Evolutionary conservation across 768 basidiomycete species (phyloP).

Genomic region (Mycena leptocephala): DNA sequence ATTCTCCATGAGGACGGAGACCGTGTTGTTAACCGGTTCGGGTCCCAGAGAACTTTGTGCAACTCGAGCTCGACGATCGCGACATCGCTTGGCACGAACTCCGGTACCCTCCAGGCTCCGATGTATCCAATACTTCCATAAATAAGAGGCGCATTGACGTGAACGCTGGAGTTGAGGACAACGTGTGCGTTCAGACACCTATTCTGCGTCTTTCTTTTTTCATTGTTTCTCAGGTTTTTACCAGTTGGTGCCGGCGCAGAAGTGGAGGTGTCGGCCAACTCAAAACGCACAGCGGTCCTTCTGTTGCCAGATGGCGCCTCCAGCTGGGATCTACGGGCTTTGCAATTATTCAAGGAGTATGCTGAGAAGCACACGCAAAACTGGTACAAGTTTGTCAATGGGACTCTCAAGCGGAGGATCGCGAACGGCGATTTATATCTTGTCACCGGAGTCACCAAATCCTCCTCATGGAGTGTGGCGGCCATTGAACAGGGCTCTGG

Average conservation of each 20-base stretch:
- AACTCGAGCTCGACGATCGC: not conserved
- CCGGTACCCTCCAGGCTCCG: not conserved
- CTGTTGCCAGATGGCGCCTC: constrained; percentile 4
- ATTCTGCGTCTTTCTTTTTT: not conserved
- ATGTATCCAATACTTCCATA: not conserved
- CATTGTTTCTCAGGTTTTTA: not conserved
- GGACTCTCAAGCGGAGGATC: not conserved
- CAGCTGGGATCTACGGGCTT: not conserved
- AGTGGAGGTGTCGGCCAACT: not conserved
- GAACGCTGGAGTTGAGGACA: not conserved
- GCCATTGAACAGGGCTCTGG: not conserved
- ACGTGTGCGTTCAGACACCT: not conserved
- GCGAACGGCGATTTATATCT: constrained; percentile 15
- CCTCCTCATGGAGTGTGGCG: constrained; percentile 8
- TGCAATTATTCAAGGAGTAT: not conserved
- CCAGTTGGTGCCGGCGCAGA: not conserved
- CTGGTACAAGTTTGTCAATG: constrained; percentile 28
- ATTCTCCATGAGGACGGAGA: not conserved
- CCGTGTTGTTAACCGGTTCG: not conserved
- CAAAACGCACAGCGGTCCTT: not conserved
- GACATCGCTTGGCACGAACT: not conserved
- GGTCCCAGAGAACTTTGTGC: not conserved
- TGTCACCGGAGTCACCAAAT: constrained; percentile 22
- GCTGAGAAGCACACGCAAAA: not conserved
- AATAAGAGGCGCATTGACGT: not conserved